These are phyloP conservation scores for Talaromyces atroroseus DNA, from an alignment of 2,329 filamentous ascomycete species.

Conservation along the genomic window DNA sequence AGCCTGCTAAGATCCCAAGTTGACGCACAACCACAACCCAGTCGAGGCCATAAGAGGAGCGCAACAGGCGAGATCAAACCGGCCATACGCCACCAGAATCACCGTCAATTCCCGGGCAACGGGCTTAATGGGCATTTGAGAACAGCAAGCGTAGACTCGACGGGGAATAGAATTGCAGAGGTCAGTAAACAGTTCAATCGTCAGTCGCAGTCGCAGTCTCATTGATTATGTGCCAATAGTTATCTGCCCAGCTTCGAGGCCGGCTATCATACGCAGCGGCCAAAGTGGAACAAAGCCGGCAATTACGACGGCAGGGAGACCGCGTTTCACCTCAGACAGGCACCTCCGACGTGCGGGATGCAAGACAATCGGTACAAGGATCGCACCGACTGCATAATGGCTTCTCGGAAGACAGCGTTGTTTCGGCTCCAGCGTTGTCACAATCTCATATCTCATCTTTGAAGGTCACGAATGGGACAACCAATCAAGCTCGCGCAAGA, in stretches of 20 bases:
- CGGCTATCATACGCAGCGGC: slow-evolving; percentile 89
- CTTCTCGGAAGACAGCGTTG: slow-evolving; percentile 19
- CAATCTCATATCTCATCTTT: slow-evolving; percentile 6
- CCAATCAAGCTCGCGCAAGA: background rate
- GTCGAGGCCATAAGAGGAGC: slow-evolving; percentile 62
- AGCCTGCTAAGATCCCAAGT: slow-evolving; percentile 14
- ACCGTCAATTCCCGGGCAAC: slow-evolving; percentile 29
- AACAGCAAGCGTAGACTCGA: slow-evolving; percentile 64
- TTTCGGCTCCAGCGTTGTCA: slow-evolving; percentile 21
- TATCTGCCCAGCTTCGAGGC: slow-evolving; percentile 73
- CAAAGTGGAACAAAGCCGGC: slow-evolving; percentile 87
- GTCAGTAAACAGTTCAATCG: slow-evolving; percentile 44
- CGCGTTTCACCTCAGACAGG: slow-evolving; percentile 29
- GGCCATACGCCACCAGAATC: slow-evolving; percentile 16
- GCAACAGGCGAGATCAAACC: slow-evolving; percentile 69
- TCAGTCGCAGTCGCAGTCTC: background rate
- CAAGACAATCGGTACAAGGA: background rate
- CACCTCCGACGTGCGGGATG: slow-evolving; percentile 34
- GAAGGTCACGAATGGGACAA: slow-evolving; percentile 2
- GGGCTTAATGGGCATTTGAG: slow-evolving; percentile 52
- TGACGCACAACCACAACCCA: slow-evolving; percentile 10
- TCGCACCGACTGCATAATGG: slow-evolving; percentile 18
- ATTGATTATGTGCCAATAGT: slow-evolving; percentile 41
- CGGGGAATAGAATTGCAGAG: slow-evolving; percentile 69
- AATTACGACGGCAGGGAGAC: slow-evolving; percentile 61